phyloP scores from a whole-genome alignment of 495 filamentous ascomycete genomes.

The Penicillium crystallinum region DNA sequence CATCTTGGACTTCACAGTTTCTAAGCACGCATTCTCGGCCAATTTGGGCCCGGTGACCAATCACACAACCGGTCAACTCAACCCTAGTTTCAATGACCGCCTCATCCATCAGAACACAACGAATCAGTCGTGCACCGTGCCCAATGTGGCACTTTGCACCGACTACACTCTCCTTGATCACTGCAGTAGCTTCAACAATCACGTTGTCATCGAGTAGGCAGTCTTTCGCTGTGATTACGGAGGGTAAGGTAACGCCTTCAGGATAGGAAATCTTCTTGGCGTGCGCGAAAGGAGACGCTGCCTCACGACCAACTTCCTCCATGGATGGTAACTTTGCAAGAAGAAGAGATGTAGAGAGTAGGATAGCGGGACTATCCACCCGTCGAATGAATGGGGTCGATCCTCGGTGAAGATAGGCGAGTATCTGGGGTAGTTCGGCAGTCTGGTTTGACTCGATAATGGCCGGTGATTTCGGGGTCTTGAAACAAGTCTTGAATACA shows the following conservation, averaged over 20 bases:
- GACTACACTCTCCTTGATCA: conserved; percentile 82
- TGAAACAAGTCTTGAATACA: conserved; percentile 21
- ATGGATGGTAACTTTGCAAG: conserved; percentile 74
- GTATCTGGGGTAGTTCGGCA: conserved; percentile 54
- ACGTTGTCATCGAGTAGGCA: conserved; percentile 80
- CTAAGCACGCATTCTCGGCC: conserved; percentile 69
- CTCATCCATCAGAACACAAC: conserved; percentile 88
- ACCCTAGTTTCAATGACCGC: conserved; percentile 71
- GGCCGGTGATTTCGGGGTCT: conserved; percentile 10
- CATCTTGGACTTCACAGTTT: conserved; percentile 88
- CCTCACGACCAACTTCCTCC: conserved; percentile 53
- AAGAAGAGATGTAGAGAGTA: conserved; percentile 72
- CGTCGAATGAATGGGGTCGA: conserved; percentile 66
- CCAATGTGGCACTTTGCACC: conserved; percentile 80
- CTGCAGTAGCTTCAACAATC: conserved; percentile 69
- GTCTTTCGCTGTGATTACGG: conserved; percentile 68
- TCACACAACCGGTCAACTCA: conserved; percentile 72
- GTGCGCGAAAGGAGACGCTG: conserved; percentile 66
- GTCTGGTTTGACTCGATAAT: conserved; percentile 7
- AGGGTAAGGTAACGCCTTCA: conserved; percentile 64
- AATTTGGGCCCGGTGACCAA: conserved; percentile 69
- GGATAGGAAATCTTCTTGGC: conserved; percentile 73
- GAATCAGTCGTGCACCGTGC: conserved; percentile 64
- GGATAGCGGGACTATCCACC: conserved; percentile 75
- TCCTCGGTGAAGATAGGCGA: conserved; percentile 66